A percentile compares a stretch with the other conserved stretches of the same genome.
phyloP scores from a whole-genome alignment of 306 rosid genomes.

The Crataegus laevigata region DNA sequence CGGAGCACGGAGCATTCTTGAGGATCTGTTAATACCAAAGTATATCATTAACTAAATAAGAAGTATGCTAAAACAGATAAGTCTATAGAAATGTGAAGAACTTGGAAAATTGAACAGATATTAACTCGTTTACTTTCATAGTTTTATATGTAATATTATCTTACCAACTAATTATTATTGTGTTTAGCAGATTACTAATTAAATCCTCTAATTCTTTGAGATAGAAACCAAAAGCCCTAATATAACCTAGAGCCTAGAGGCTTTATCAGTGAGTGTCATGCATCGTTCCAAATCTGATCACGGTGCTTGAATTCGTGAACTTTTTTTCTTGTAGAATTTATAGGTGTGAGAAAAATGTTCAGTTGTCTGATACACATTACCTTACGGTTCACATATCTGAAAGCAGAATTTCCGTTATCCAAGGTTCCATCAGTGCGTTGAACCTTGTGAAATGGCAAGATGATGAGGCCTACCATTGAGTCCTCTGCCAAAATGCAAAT shows the following conservation, averaged over 20 bases:
- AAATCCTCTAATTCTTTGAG: neutral
- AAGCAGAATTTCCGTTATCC: constrained; percentile 51
- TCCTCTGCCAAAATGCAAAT: constrained; percentile 73
- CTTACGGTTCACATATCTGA: constrained; percentile 80
- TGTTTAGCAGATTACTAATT: neutral
- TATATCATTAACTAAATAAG: neutral
- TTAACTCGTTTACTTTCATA: neutral
- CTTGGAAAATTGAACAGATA: neutral
- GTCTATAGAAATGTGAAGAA: neutral
- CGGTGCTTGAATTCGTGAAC: neutral
- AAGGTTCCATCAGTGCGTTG: constrained; percentile 47
- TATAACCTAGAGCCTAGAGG: neutral
- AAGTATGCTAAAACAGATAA: neutral
- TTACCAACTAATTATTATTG: neutral
- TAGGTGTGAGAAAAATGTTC: neutral
- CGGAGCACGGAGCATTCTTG: constrained; percentile 72
- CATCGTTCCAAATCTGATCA: neutral
- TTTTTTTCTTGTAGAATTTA: neutral
- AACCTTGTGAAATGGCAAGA: constrained; percentile 76
- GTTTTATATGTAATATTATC: neutral
- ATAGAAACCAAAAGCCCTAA: neutral
- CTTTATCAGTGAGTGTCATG: neutral
- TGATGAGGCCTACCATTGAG: constrained; percentile 55
- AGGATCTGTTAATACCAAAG: constrained; percentile 43
- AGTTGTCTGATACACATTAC: constrained; percentile 26